Evolutionary conservation across 345 rosid species (phyloP).

Genomic region (Populus davidiana): DNA sequence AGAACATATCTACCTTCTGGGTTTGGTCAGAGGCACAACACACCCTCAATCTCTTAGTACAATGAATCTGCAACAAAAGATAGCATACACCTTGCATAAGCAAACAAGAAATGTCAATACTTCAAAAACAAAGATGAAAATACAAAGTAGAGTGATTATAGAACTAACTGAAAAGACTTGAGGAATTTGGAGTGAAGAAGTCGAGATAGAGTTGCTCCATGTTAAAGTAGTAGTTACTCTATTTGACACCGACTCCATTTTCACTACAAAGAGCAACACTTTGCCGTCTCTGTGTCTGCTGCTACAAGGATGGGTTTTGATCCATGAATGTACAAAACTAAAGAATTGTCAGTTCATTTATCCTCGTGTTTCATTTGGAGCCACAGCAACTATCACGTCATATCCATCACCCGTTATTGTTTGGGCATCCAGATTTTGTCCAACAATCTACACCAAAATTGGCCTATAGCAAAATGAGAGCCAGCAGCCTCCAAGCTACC

Average conservation of each 20-base stretch:
- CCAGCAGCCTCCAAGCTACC: no score
- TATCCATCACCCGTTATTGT: constrained; percentile 6
- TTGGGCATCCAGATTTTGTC: neutral
- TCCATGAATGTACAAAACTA: constrained; percentile 1
- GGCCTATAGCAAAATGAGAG: no score
- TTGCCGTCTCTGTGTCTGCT: neutral
- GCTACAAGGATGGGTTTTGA: neutral
- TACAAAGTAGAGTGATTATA: neutral
- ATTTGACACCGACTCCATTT: constrained; percentile 41
- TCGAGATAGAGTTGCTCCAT: constrained; percentile 50
- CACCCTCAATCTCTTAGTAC: constrained; percentile 38
- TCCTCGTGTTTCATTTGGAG: constrained; percentile 41
- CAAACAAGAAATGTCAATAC: neutral
- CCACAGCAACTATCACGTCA: constrained; percentile 35
- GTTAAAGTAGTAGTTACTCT: constrained; percentile 43
- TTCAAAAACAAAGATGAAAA: neutral
- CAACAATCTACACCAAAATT: neutral
- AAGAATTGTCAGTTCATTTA: neutral
- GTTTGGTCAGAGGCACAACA: constrained; percentile 43
- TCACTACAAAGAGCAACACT: neutral
- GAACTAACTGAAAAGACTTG: constrained; percentile 37
- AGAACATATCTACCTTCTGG: constrained; percentile 40
- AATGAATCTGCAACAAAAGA: constrained; percentile 30
- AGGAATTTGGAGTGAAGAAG: constrained; percentile 31
- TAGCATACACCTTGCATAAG: neutral